Conservation (phyloP, 2,329 filamentous ascomycete species). For the Pseudocercospora musae region DNA sequence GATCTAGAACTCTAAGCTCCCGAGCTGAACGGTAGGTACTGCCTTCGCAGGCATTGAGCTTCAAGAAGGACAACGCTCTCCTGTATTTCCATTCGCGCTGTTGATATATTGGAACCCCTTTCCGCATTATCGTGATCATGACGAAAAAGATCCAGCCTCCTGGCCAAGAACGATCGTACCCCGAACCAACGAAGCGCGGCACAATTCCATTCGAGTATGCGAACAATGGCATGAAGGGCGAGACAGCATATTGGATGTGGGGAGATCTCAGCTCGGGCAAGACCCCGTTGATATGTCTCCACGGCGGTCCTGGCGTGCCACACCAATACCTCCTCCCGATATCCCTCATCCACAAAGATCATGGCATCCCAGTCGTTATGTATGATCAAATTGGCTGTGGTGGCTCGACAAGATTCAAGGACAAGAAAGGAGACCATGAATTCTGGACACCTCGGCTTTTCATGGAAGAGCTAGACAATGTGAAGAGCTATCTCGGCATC, state of each 20-base stretch:
- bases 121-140: background rate
- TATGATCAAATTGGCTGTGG: conserved; percentile 57
- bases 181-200: conserved; percentile 27
- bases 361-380: conserved; percentile 47
- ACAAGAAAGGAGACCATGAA: conserved; percentile 42
- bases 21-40: background rate
- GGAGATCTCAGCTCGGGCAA: conserved; percentile 34
- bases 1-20: background rate
- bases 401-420: conserved; percentile 47
- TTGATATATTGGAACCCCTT: background rate
- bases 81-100: background rate
- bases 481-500: conserved; percentile 44
- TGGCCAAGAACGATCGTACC: conserved; percentile 26
- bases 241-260: conserved; percentile 42
- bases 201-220: conserved; percentile 36
- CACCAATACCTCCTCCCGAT: conserved; percentile 39
- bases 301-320: conserved; percentile 49
- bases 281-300: conserved; percentile 39
- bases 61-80: background rate
- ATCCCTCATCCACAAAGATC: conserved; percentile 34
- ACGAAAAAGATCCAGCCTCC: conserved; percentile 20
- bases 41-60: background rate
- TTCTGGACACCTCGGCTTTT: conserved; percentile 53
- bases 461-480: conserved; percentile 49
- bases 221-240: conserved; percentile 34